Base-by-base conservation (phyloP, 768 basidiomycete genomes). In the Psilocybe cubensis region DNA sequence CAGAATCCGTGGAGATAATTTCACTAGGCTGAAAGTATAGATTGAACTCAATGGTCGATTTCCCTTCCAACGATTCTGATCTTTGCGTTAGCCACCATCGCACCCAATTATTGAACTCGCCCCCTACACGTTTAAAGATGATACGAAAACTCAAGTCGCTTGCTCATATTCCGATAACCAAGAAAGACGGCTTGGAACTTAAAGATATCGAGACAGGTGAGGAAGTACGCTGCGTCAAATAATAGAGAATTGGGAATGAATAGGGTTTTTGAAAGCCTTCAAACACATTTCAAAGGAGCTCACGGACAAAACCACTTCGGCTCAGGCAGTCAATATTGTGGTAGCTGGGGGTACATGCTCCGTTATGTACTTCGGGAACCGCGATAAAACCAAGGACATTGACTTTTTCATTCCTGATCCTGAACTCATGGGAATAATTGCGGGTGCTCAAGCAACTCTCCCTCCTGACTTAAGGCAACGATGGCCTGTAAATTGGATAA, bases 401-500 rank as follows among this genome's bases (percentile, higher is more conserved):
- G 51, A 58, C 44, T 53, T 58, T 25, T 53, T 46, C 51, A 48
- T 40, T 21, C 57, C 51, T 27, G 35, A 53, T 40, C 51, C 57
- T 28, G 45, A 46, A 8, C 24, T 52, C 33, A 46, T 53, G n/a
- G 57, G 54, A 20, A 43, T 40, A 12, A 48, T 54, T 12, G 23
- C 45, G 9, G 52, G 35, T 23, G 27, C 45, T 35, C 45, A 58
- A 47, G n/a, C 31, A 9, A 52, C 12, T 25, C 44, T 54, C 7
- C 46, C 33, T 35, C 45, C n/a, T 1, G 46, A 53, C 21, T 28
- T 53, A 18, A 29, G 17, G 38, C 52, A 43, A n/a, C 48, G 56
- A 27, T 54, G 46, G 38, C 57, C 52, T 7, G 45, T 21, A 24
- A 48, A 48, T 44, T 59, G 57, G 57, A 54, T 59, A 10, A 59